phyloP scores from a whole-genome alignment of 352 stramenopile genomes.

The Globisporangium cylindrosporum region DNA sequence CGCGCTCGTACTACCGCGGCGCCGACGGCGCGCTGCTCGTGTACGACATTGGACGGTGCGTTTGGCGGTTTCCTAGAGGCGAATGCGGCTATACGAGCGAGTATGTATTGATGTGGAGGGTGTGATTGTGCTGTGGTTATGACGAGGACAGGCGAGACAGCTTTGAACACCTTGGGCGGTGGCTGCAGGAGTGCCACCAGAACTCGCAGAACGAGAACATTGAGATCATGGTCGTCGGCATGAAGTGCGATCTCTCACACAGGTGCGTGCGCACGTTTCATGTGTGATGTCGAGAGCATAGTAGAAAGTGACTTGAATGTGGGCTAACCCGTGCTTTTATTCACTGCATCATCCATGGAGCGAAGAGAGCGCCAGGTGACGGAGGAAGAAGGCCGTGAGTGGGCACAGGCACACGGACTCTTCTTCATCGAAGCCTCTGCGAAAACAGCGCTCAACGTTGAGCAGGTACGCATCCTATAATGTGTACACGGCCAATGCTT shows the following conservation, averaged over 20 bases:
- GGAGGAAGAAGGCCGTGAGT: constrained; percentile 64
- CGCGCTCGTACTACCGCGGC: constrained; percentile 85
- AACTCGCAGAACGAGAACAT: constrained; percentile 85
- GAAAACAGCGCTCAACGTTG: constrained; percentile 80
- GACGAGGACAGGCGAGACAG: constrained; percentile 46
- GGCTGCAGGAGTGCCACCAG: constrained; percentile 82
- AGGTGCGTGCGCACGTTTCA: constrained; percentile 14
- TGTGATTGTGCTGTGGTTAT: not conserved
- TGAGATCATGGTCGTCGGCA: constrained; percentile 85
- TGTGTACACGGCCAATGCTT: not conserved
- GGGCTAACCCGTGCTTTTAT: not conserved
- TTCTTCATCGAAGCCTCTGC: constrained; percentile 84
- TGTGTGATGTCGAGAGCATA: not conserved
- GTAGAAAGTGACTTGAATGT: not conserved
- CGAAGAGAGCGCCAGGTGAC: constrained; percentile 54
- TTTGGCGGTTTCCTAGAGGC: not conserved
- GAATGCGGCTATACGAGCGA: not conserved
- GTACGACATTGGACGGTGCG: constrained; percentile 74
- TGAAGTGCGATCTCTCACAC: constrained; percentile 73
- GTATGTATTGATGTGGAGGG: not conserved
- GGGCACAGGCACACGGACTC: constrained; percentile 57
- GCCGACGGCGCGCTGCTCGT: constrained; percentile 86
- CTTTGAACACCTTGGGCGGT: constrained; percentile 73
- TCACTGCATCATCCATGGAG: not conserved
- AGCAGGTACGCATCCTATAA: constrained; percentile 42